Evolutionary conservation across 257 asterid genomes (phyloP).

Genomic region (Salvia rosmarinus): DNA sequence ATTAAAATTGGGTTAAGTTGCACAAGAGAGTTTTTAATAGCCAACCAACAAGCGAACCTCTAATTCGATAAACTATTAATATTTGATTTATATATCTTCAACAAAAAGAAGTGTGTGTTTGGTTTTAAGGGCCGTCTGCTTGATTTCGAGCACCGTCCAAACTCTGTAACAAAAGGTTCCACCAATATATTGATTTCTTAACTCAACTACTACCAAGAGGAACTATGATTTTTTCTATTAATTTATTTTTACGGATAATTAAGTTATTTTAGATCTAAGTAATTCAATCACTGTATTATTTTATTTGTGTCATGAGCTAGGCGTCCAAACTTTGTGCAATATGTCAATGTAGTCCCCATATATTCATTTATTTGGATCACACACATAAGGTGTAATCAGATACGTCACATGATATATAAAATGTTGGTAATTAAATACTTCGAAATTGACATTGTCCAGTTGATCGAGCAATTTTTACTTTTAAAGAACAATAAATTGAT

Average conservation of each 20-base stretch:
- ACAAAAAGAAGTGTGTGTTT: slow-evolving; percentile 33
- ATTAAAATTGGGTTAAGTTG: neutral
- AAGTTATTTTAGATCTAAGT: neutral
- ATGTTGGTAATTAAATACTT: too few species aligned
- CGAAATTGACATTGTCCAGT: too few species aligned
- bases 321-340: too few species aligned
- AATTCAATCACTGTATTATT: neutral
- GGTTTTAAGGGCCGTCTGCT: slow-evolving; percentile 35
- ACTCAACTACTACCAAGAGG: slow-evolving; percentile 29
- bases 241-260: neutral
- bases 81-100: neutral
- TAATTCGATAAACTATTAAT: neutral
- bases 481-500: too few species aligned
- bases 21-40: neutral
- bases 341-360: too few species aligned
- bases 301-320: too few species aligned
- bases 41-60: neutral
- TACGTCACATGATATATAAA: too few species aligned
- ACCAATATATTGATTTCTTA: slow-evolving; percentile 16
- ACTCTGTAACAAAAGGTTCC: slow-evolving; percentile 18
- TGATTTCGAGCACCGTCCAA: slow-evolving; percentile 39
- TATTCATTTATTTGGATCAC: too few species aligned
- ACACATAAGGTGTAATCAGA: too few species aligned
- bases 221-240: slow-evolving; percentile 29
- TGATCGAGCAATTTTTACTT: too few species aligned